These are phyloP conservation scores for Leavenworthia alabamica DNA, from an alignment of 345 rosid genomes.

Conservation along the genomic window DNA sequence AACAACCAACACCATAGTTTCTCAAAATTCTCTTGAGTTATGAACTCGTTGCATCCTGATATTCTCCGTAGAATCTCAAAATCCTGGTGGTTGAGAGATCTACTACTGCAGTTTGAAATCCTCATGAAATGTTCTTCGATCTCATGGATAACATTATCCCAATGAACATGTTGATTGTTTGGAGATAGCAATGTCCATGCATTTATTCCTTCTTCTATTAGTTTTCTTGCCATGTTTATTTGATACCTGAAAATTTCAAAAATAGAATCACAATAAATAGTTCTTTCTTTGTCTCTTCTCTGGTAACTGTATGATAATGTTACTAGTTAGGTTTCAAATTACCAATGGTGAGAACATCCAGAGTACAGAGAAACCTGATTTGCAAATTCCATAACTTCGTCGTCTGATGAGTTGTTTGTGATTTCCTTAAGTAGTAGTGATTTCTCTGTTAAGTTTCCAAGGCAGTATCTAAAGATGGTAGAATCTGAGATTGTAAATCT, in stretches of 20 bases:
- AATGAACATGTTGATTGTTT: conserved; percentile 48
- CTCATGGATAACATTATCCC: conserved; percentile 54
- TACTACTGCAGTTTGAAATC: conserved; percentile 59
- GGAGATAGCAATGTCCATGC: conserved; percentile 61
- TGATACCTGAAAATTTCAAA: conserved; percentile 43
- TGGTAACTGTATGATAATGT: background rate
- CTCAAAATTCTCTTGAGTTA: conserved; percentile 76
- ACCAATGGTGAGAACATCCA: conserved; percentile 90
- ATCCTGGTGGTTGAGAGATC: conserved; percentile 70
- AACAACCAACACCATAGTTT: conserved; percentile 88
- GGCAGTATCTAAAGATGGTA: conserved; percentile 59
- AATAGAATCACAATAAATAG: background rate
- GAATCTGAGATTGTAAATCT: conserved; percentile 46
- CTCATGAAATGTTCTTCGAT: conserved; percentile 76
- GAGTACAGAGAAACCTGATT: conserved; percentile 63
- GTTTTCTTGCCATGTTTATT: conserved; percentile 53
- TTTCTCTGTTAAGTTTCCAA: conserved; percentile 60
- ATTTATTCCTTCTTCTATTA: conserved; percentile 77
- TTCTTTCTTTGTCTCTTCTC: background rate
- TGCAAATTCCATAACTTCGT: conserved; percentile 53
- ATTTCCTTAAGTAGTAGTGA: conserved; percentile 63
- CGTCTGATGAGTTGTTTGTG: conserved; percentile 51
- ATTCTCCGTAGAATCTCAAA: conserved; percentile 53
- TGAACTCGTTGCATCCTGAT: conserved; percentile 64
- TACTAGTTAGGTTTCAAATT: conserved; percentile 1